Evolutionary conservation across 2,329 filamentous ascomycete species (phyloP).

Genomic region (Dichotomopilus funicola): DNA sequence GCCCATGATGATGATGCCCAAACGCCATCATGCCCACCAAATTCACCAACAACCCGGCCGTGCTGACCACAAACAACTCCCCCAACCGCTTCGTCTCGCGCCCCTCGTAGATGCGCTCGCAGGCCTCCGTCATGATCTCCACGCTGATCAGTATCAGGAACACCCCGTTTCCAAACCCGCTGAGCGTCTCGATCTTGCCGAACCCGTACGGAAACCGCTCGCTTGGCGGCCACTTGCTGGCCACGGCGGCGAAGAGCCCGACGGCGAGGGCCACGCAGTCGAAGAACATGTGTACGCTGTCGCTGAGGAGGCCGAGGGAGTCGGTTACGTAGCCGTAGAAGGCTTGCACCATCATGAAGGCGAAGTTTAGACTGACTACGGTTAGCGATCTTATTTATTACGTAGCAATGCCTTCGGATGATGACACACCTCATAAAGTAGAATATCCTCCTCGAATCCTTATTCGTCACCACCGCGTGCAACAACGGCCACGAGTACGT

Average conservation of each 20-base stretch:
- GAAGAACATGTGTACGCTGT: slow-evolving; percentile 99
- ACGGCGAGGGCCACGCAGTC: slow-evolving; percentile 91
- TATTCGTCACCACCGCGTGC: slow-evolving; percentile 80
- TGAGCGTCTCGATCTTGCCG: slow-evolving; percentile 92
- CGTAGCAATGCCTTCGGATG: too few species aligned
- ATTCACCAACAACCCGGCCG: slow-evolving; percentile 81
- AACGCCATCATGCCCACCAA: slow-evolving; percentile 87
- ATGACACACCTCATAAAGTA: slow-evolving; percentile 85
- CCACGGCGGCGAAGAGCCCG: slow-evolving; percentile 83
- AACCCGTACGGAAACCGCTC: slow-evolving; percentile 88
- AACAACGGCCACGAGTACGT: slow-evolving; percentile 69
- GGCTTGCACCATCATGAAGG: slow-evolving; percentile 90
- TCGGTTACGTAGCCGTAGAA: slow-evolving; percentile 92
- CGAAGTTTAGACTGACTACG: slow-evolving; percentile 74
- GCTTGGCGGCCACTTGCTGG: slow-evolving; percentile 94
- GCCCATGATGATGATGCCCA: slow-evolving; percentile 57
- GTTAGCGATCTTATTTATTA: slow-evolving; percentile 16
- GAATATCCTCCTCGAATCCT: slow-evolving; percentile 89
- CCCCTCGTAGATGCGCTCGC: slow-evolving; percentile 79
- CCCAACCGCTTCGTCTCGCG: slow-evolving; percentile 75
- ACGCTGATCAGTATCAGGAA: slow-evolving; percentile 93
- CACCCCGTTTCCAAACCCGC: slow-evolving; percentile 92
- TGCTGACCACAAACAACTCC: slow-evolving; percentile 84
- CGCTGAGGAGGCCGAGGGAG: slow-evolving; percentile 88
- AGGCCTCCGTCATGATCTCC: slow-evolving; percentile 92